These are phyloP conservation scores for Anaeromyces robustus DNA, from an alignment of 192 early-diverging fungal genomes.

Conservation along the genomic window DNA sequence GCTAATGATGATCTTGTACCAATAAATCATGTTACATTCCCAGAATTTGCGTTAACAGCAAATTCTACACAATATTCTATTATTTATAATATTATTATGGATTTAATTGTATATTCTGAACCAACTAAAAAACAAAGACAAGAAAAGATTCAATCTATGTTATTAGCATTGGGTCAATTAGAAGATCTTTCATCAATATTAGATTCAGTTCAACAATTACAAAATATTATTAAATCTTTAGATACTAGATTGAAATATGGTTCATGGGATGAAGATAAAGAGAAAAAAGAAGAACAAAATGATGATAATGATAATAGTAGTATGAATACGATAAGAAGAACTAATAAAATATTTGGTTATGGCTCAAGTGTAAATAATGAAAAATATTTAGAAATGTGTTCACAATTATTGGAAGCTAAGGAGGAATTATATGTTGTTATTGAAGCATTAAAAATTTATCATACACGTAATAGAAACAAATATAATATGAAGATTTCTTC, in stretches of 20 bases:
- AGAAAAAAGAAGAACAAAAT: background rate
- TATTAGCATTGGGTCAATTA: background rate
- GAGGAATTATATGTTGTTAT: background rate
- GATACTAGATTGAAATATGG: background rate
- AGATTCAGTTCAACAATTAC: background rate
- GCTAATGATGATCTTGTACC: conserved; percentile 29
- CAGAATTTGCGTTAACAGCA: conserved; percentile 16
- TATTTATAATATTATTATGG: background rate
- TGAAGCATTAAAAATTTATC: background rate
- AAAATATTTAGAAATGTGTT: background rate
- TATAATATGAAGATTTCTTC: background rate
- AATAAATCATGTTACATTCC: conserved; percentile 52
- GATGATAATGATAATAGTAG: too few species aligned
- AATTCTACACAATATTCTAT: background rate
- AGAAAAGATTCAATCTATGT: background rate
- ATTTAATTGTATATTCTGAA: background rate
- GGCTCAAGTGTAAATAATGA: background rate
- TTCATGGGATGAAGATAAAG: background rate
- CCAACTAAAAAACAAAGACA: background rate
- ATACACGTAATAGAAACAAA: background rate
- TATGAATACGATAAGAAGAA: too few species aligned
- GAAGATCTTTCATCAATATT: background rate
- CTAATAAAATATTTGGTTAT: too few species aligned
- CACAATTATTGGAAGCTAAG: background rate
- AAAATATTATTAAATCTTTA: background rate